These are phyloP conservation scores for Cubamyces lactineus DNA, from an alignment of 768 basidiomycete species.

Conservation along the genomic window DNA sequence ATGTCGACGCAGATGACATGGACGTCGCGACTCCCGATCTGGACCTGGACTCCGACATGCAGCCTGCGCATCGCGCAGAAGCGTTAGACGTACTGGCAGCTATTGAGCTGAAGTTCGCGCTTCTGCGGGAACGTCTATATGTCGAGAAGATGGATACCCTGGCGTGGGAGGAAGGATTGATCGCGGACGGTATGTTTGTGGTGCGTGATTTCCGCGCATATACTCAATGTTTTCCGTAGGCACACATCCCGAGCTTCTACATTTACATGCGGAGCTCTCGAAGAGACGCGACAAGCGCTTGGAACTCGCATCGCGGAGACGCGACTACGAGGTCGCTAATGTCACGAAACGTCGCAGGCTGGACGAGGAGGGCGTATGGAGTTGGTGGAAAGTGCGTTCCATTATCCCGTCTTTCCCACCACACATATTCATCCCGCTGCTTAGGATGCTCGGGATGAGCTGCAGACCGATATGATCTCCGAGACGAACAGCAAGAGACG, in stretches of 20 bases:
- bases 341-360: conserved; percentile 62
- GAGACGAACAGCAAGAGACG: conserved; percentile 88
- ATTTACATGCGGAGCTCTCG: conserved; percentile 78
- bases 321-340: conserved; percentile 66
- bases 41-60: conserved; percentile 66
- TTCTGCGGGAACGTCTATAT: conserved; percentile 84
- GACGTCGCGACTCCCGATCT: conserved; percentile 48
- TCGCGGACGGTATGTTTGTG: conserved; percentile 65
- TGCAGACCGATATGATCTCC: conserved; percentile 87
- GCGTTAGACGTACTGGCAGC: conserved; percentile 85
- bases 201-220: neutral
- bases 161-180: conserved; percentile 83
- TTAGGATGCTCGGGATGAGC: conserved; percentile 74
- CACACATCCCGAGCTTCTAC: conserved; percentile 83
- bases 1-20: conserved; percentile 41
- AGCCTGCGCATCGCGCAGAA: conserved; percentile 82
- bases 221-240: conserved; percentile 45
- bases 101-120: conserved; percentile 93
- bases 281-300: conserved; percentile 81
- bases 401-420: conserved; percentile 29
- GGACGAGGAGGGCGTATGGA: conserved; percentile 83
- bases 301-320: conserved; percentile 76
- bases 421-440: conserved; percentile 2
- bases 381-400: conserved; percentile 78
- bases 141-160: conserved; percentile 93